Evolutionary conservation across 495 filamentous ascomycete species (phyloP).

Genomic region (Tricharina praecox): DNA sequence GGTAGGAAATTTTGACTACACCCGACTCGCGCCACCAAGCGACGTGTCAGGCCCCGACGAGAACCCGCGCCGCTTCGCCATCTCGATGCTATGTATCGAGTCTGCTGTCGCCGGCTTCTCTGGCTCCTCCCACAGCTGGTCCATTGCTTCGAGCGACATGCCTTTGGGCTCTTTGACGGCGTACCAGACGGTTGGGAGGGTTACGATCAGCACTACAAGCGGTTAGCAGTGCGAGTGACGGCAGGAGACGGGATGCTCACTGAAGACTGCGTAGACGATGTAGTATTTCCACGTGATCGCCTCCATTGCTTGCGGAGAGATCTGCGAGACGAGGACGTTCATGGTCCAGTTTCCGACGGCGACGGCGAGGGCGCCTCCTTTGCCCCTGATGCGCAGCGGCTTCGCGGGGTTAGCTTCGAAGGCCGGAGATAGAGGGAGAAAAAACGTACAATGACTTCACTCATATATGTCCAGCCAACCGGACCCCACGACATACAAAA

Average conservation of each 20-base stretch:
- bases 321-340: conserved; percentile 3
- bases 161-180: conserved; percentile 2
- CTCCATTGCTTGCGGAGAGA: conserved; percentile 3
- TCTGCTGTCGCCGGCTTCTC: not conserved
- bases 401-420: not conserved
- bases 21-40: not conserved
- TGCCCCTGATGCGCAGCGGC: conserved; percentile 1
- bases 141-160: conserved; percentile 1
- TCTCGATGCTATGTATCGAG: not conserved
- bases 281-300: conserved; percentile 4
- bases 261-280: conserved; percentile 3
- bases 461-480: not conserved
- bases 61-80: not conserved
- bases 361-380: conserved; percentile 2
- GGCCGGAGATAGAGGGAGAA: not conserved
- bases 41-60: no score
- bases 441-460: not conserved
- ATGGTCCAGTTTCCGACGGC: conserved; percentile 5
- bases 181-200: not conserved
- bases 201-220: not conserved
- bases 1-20: not conserved
- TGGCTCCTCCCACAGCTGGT: conserved; percentile 1
- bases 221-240: not conserved
- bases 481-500: conserved; percentile 1
- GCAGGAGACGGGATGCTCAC: not conserved